Evolutionary conservation across 2,329 filamentous ascomycete genomes (phyloP).

Genomic region (Fusarium heterosporum): DNA sequence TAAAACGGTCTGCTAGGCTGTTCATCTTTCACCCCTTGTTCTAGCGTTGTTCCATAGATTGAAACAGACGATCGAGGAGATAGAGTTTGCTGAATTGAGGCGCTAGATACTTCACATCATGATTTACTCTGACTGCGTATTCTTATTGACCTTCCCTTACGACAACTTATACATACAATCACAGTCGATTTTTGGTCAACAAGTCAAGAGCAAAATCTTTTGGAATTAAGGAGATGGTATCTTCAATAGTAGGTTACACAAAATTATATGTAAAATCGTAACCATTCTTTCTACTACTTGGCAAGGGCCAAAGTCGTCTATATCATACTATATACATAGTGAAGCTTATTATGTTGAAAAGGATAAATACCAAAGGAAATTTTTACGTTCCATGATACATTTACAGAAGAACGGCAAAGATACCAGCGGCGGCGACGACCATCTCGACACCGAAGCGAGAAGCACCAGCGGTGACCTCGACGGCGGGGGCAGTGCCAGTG

Average conservation of each 20-base stretch:
- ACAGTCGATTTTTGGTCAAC: too few species aligned
- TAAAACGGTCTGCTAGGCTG: slow-evolving; percentile 20
- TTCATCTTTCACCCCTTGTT: slow-evolving; percentile 14
- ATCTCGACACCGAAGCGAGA: slow-evolving; percentile 49
- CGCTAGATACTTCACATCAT: not conserved
- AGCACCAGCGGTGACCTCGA: slow-evolving; percentile 48
- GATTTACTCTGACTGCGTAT: too few species aligned
- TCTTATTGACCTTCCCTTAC: too few species aligned
- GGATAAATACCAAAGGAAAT: slow-evolving; percentile 40
- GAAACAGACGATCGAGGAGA: slow-evolving; percentile 2
- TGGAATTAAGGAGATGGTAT: slow-evolving; percentile 25
- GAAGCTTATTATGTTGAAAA: slow-evolving; percentile 47
- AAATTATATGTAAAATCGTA: slow-evolving; percentile 42
- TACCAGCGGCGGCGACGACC: slow-evolving; percentile 49
- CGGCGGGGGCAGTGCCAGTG: slow-evolving; percentile 37
- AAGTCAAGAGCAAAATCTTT: not conserved
- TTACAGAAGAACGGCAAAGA: slow-evolving; percentile 53
- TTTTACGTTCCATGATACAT: slow-evolving; percentile 34
- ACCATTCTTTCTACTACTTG: slow-evolving; percentile 42
- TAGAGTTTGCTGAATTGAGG: slow-evolving; percentile 15
- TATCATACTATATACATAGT: slow-evolving; percentile 48
- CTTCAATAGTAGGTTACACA: slow-evolving; percentile 24
- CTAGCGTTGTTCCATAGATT: slow-evolving; percentile 17
- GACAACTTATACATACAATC: too few species aligned
- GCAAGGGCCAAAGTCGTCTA: slow-evolving; percentile 42